phyloP scores from a whole-genome alignment of 169 alveolate genomes.

The Eimeria necatrix region DNA sequence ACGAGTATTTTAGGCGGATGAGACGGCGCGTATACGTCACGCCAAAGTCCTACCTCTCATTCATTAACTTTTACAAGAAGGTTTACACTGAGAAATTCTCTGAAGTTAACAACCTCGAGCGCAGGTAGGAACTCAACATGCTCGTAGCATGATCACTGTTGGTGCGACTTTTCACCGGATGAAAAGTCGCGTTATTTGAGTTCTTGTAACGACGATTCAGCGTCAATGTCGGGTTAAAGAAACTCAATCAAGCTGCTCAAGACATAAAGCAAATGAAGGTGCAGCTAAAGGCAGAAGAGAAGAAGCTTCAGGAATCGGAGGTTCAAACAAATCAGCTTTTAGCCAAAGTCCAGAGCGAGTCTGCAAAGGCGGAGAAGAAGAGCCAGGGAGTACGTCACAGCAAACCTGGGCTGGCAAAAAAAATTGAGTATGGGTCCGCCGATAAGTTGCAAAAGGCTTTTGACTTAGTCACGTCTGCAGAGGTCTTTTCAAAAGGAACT shows the following conservation, averaged over 20 bases:
- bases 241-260: conserved; percentile 96
- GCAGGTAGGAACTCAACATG: conserved; percentile 79
- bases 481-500: no score
- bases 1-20: conserved; percentile 95
- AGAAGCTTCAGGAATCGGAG: conserved; percentile 94
- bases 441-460: background rate
- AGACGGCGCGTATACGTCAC: conserved; percentile 98
- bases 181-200: background rate
- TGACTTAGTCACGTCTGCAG: no score
- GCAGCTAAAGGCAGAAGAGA: conserved; percentile 95
- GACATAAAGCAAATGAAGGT: conserved; percentile 95
- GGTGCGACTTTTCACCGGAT: conserved; percentile 42
- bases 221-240: conserved; percentile 96
- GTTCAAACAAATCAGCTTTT: conserved; percentile 93
- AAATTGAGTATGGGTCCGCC: background rate
- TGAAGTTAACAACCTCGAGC: conserved; percentile 94
- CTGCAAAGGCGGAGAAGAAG: conserved; percentile 95
- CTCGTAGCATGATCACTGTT: background rate
- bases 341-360: conserved; percentile 95
- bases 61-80: conserved; percentile 95
- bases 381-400: conserved; percentile 91
- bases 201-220: conserved; percentile 12
- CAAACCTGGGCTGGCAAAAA: background rate
- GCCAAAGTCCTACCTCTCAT: conserved; percentile 97
- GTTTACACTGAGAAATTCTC: conserved; percentile 95